These are phyloP conservation scores for Sodiomyces alkalinus DNA, from an alignment of 2,329 filamentous ascomycete genomes.

Conservation along the genomic window DNA sequence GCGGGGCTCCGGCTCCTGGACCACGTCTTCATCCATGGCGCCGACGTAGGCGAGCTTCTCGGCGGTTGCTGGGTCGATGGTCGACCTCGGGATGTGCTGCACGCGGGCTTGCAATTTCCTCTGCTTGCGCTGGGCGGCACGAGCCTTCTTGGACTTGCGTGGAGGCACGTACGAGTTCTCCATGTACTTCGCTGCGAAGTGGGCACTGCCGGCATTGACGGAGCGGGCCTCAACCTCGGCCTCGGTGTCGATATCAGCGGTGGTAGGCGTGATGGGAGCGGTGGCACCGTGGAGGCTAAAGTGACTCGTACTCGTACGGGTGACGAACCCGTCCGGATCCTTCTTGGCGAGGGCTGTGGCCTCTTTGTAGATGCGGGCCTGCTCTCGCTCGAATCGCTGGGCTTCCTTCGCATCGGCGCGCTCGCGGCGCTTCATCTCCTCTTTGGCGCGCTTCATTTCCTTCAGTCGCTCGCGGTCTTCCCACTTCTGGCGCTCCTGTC, in stretches of 20 bases:
- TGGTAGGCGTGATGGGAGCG: no score
- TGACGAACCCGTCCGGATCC: conserved; percentile 12
- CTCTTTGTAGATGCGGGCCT: conserved; percentile 12
- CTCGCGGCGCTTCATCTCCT: conserved; percentile 42
- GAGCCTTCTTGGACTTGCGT: not conserved
- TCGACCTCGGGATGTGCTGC: conserved; percentile 7
- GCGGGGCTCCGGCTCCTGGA: no score
- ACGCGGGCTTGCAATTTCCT: not conserved
- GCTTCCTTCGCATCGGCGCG: conserved; percentile 43
- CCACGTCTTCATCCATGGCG: no score
- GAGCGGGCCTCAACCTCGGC: not conserved
- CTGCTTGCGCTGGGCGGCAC: not conserved
- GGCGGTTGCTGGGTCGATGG: conserved; percentile 10
- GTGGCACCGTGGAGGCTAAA: no score
- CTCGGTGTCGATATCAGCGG: conserved; percentile 17
- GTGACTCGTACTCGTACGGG: conserved; percentile 22
- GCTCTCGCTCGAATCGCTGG: conserved; percentile 30
- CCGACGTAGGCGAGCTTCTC: conserved; percentile 30
- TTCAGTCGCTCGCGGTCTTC: conserved; percentile 45
- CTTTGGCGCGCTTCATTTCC: conserved; percentile 45
- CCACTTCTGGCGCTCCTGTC: conserved; percentile 46
- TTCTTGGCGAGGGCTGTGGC: conserved; percentile 3
- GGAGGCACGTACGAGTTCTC: not conserved
- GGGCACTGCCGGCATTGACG: conserved; percentile 1
- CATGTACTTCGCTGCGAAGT: conserved; percentile 5